Evolutionary conservation across 805 yeast genomes (phyloP).

Genomic region (Cyberlindnera sargentensis): DNA sequence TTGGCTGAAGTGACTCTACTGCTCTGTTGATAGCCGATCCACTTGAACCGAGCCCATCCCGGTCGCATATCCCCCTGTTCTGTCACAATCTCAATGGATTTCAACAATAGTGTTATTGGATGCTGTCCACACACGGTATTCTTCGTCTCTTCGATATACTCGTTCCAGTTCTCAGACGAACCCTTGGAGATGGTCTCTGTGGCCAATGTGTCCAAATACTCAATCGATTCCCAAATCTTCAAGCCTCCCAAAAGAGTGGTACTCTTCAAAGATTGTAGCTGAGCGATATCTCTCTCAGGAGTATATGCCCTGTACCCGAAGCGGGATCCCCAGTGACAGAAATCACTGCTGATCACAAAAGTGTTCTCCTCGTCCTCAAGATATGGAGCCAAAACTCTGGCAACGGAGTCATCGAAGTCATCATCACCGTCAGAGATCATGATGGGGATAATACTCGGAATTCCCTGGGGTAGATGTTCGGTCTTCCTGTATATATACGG

Average conservation of each 20-base stretch:
- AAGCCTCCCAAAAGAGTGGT: slow-evolving; percentile 12
- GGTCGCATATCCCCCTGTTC: slow-evolving; percentile 8
- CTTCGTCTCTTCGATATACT: slow-evolving; percentile 62
- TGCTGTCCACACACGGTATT: slow-evolving; percentile 93
- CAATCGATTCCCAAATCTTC: slow-evolving; percentile 69
- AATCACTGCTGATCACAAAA: slow-evolving; percentile 82
- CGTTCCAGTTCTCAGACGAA: slow-evolving; percentile 50
- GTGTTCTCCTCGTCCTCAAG: slow-evolving; percentile 49
- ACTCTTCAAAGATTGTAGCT: slow-evolving; percentile 9
- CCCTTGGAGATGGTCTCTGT: slow-evolving; percentile 59
- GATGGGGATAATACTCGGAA: slow-evolving; percentile 63
- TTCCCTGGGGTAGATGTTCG: slow-evolving; percentile 24
- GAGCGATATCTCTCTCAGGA: slow-evolving; percentile 9
- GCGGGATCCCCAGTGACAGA: slow-evolving; percentile 88
- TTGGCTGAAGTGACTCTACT: slow-evolving; percentile 35
- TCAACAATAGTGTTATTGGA: slow-evolving; percentile 64
- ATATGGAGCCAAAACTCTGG: slow-evolving; percentile 43
- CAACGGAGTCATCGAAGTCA: slow-evolving; percentile 37
- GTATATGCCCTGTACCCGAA: slow-evolving; percentile 54
- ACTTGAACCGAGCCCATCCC: slow-evolving; percentile 37
- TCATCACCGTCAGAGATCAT: slow-evolving; percentile 61
- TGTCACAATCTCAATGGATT: slow-evolving; percentile 37
- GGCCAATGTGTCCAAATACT: slow-evolving; percentile 60
- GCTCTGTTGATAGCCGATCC: slow-evolving; percentile 83
- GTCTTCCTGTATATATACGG: slow-evolving; percentile 59